Evolutionary conservation across 2,329 filamentous ascomycete species (phyloP), one percentile per base, ranked within the genome.

Genomic region (Thermomyces lanuginosus): DNA sequence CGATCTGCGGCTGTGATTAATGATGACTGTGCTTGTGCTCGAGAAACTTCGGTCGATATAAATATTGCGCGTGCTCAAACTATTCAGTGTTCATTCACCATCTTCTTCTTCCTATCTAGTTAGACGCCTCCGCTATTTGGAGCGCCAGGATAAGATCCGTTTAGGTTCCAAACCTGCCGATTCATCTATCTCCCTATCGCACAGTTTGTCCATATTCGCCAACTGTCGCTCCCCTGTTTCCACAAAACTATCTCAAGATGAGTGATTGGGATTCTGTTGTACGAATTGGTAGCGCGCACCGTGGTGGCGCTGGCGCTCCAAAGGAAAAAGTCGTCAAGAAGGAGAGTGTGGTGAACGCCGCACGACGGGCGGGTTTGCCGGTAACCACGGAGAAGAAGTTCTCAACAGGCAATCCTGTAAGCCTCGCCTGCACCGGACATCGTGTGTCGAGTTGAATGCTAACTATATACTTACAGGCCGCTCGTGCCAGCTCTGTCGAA

Each of bases 341-440:
- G 50, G 82, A 80, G 55, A 63, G 62, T 32, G 71, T 82, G 18
- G 61, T 98, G 42, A 98, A 98, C 58, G 86, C 86, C 34, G 89
- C 89, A 15, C 73, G 80, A 58, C 75, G 89, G 37, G 68, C 64
- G 35, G 89, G 89, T 35, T 66, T 68, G 32, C 56, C 91, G 42
- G 55, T 92, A 37, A 66, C 64, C 34, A 92, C 86, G 1, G 86
- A 98, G 64, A 98, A 98, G 79, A 98, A 98, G 53, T 77, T 58
- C 49, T 61, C 68, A 25, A 69, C 70, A 31, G 73, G 76, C 52
- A 95, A 95, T 53, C 53, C 75, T 41, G 81, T 89, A 75, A 45
- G 77, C 67, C 24, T 13, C 8, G 9, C 3, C 21, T 12, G 13
- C 20, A 16, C 21, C 24, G 28, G 23, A 14, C 22, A 12, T 7